phyloP scores from a whole-genome alignment of 176 grass and related monocot genomes.

The Carex kokanica region DNA sequence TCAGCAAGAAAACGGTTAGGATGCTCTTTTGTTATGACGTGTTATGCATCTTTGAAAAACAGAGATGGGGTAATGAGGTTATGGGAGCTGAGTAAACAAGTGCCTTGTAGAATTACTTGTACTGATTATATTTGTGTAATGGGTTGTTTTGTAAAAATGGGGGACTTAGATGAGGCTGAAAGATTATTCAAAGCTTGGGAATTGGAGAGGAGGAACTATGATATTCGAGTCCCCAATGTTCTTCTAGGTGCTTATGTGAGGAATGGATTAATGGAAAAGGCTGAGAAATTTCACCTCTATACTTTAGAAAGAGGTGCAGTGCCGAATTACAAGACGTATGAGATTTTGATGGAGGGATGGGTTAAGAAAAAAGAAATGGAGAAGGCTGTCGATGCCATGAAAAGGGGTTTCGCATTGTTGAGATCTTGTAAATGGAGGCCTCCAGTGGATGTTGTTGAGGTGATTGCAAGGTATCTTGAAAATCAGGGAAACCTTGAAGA shows the following conservation, averaged over 20 bases:
- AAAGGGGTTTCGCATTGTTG: constrained; percentile 53
- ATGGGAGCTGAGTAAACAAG: constrained; percentile 69
- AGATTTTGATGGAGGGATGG: constrained; percentile 77
- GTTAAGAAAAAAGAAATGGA: constrained; percentile 61
- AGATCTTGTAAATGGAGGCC: constrained; percentile 64
- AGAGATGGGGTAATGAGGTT: constrained; percentile 52
- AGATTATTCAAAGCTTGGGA: constrained; percentile 77
- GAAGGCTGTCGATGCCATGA: constrained; percentile 72
- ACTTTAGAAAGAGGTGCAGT: constrained; percentile 55
- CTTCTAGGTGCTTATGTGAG: constrained; percentile 83
- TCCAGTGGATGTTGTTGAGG: constrained; percentile 38
- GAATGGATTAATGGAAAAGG: constrained; percentile 81
- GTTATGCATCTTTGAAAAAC: constrained; percentile 58
- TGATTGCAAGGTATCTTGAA: constrained; percentile 61
- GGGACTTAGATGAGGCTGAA: constrained; percentile 50
- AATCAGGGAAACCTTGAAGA: constrained; percentile 38
- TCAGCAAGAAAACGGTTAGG: constrained; percentile 50
- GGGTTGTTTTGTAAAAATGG: constrained; percentile 58
- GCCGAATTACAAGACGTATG: constrained; percentile 92
- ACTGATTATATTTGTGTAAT: constrained; percentile 68
- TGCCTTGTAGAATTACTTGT: constrained; percentile 54
- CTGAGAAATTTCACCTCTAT: constrained; percentile 64
- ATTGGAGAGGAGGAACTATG: constrained; percentile 44
- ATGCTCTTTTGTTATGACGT: constrained; percentile 78
- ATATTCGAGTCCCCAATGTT: constrained; percentile 67